phyloP scores from a whole-genome alignment of 805 yeast genomes.

The Kodamaea fukazawae region DNA sequence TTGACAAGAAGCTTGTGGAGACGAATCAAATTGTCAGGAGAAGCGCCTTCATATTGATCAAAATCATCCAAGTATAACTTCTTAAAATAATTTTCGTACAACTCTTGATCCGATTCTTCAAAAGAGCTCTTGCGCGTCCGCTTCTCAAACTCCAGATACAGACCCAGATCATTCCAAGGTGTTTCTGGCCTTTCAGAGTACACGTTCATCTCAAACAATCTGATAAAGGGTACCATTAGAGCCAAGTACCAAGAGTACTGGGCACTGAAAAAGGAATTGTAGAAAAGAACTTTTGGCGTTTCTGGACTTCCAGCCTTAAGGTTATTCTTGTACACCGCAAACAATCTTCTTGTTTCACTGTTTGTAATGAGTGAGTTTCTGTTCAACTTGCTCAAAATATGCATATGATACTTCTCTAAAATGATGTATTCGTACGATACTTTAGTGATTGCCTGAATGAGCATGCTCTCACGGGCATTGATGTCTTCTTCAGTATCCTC shows the following conservation, averaged over 20 bases:
- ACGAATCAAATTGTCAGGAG: slow-evolving; percentile 18
- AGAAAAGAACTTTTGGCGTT: slow-evolving; percentile 32
- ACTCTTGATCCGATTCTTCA: slow-evolving; percentile 19
- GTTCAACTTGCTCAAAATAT: slow-evolving; percentile 33
- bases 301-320: slow-evolving; percentile 15
- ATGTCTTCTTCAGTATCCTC: slow-evolving; percentile 22
- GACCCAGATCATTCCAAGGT: slow-evolving; percentile 15
- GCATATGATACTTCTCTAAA: slow-evolving; percentile 39
- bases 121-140: slow-evolving; percentile 18
- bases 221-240: slow-evolving; percentile 34
- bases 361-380: slow-evolving; percentile 31
- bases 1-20: slow-evolving; percentile 21
- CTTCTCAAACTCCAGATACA: slow-evolving; percentile 7
- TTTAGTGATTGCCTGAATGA: slow-evolving; percentile 33
- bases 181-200: slow-evolving; percentile 24
- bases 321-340: slow-evolving; percentile 19
- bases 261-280: slow-evolving; percentile 31
- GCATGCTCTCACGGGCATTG: slow-evolving; percentile 9
- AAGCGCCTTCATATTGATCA: slow-evolving; percentile 14
- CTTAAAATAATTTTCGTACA: slow-evolving; percentile 21
- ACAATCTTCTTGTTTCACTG: slow-evolving; percentile 22
- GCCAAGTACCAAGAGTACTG: slow-evolving; percentile 40
- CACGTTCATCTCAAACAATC: slow-evolving; percentile 33
- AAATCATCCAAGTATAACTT: slow-evolving; percentile 20
- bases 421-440: slow-evolving; percentile 38